A percentile compares a stretch with the other conserved stretches of the same genome.
These are phyloP conservation scores for Fusarium sp. DNA, from an alignment of 2,329 filamentous ascomycete genomes.

Conservation along the genomic window DNA sequence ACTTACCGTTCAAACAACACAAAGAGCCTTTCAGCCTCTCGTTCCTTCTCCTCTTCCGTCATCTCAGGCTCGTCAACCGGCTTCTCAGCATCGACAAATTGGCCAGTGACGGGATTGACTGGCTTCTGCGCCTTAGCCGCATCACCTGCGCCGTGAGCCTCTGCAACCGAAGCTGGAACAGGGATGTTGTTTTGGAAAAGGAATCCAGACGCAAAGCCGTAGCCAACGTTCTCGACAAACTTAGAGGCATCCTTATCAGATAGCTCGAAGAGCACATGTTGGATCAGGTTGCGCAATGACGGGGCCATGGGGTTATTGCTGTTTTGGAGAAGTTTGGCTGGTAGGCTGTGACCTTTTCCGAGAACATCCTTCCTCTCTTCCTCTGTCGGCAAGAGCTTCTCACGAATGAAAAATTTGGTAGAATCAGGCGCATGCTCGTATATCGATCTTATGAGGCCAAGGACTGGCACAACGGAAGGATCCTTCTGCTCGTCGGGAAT, in stretches of 20 bases:
- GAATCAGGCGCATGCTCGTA: constrained; percentile 73
- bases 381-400: constrained; percentile 77
- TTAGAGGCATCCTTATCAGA: constrained; percentile 81
- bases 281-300: constrained; percentile 78
- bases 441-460: constrained; percentile 79
- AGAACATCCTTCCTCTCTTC: constrained; percentile 81
- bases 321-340: constrained; percentile 80
- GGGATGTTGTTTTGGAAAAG: constrained; percentile 85
- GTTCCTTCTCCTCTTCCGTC: constrained; percentile 91
- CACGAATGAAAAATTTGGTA: constrained; percentile 70
- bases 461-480: constrained; percentile 72
- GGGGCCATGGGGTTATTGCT: constrained; percentile 79
- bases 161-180: constrained; percentile 73
- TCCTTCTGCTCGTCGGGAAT: constrained; percentile 80
- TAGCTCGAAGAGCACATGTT: constrained; percentile 85
- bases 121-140: constrained; percentile 50
- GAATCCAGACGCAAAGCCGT: constrained; percentile 92
- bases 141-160: constrained; percentile 51
- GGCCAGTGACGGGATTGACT: constrained; percentile 89
- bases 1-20: constrained; percentile 86
- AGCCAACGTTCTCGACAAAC: constrained; percentile 92
- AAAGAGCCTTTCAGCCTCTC: constrained; percentile 89
- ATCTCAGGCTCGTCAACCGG: constrained; percentile 73
- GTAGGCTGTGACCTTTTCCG: constrained; percentile 77
- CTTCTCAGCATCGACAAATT: constrained; percentile 76